phyloP scores from a whole-genome alignment of 1,284 basidiomycete species.

The Cerrena zonata region DNA sequence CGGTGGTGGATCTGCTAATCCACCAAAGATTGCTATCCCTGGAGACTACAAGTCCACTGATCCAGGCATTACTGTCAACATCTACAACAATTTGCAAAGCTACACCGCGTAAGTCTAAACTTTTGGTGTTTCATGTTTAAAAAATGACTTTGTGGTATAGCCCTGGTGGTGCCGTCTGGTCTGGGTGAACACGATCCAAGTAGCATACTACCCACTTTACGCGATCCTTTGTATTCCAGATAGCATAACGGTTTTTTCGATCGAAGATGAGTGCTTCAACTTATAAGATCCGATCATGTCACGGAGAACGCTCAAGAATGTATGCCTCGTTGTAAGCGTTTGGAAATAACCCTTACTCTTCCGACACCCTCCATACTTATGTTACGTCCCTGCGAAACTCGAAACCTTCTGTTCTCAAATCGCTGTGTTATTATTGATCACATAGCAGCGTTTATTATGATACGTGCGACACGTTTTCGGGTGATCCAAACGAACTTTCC shows the following conservation, averaged over 20 bases:
- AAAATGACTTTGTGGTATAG: slow-evolving; percentile 9
- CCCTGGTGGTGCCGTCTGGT: slow-evolving; percentile 27
- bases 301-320: neutral
- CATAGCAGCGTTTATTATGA: neutral
- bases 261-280: neutral
- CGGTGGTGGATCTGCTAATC: slow-evolving; percentile 38
- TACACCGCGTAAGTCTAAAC: slow-evolving; percentile 31
- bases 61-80: slow-evolving; percentile 47
- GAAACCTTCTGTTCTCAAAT: neutral
- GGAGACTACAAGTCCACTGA: slow-evolving; percentile 40
- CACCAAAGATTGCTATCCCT: slow-evolving; percentile 42
- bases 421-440: neutral
- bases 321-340: neutral
- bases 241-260: neutral
- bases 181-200: slow-evolving; percentile 16
- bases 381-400: neutral
- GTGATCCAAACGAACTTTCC: neutral
- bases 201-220: neutral
- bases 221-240: neutral
- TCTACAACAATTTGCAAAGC: slow-evolving; percentile 45
- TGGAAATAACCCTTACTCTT: neutral
- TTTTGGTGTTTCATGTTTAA: neutral
- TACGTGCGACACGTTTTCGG: neutral
- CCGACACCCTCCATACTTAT: neutral
- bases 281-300: neutral